Evolutionary conservation across 2,329 filamentous ascomycete species (phyloP), one percentile per base, ranked within the genome.

Genomic region (Zarea fungicola): DNA sequence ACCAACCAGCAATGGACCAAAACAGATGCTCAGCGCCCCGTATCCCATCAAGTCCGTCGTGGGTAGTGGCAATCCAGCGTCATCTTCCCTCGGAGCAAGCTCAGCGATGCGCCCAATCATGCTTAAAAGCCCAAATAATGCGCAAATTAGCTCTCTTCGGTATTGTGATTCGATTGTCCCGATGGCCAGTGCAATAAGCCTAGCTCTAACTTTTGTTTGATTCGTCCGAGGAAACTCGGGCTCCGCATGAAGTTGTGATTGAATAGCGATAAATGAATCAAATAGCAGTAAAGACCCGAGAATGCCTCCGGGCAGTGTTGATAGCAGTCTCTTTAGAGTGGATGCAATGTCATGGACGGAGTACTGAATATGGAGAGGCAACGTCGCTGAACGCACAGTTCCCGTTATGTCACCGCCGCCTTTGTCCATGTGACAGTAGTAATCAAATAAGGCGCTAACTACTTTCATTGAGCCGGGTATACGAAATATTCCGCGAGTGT

Each of bases 271-370:
- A 11, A 87, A 60, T 0, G 79, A 75, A 52, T 85, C 80, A 48
- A 86, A 84, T 1, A 85, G 61, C 2, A 71, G 62, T 13, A 84
- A 58, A 1, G 80, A 83, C 4, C 84, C 84, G 1, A 87, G 66
- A 34, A 87, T 81, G 0, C 84, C 84, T 0, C 83, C 83, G 0
- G 83, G 82, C 0, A 87, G 61, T 1, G 78, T 77, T 0, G 75
- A 73, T 1, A 87, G 66, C n/a, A 87, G 69, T 11, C 73, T 76
- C 57, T 87, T 87, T 64, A 87, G 85, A 0, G 79, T 74, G 2
- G 81, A 83, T 3, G 83, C 83, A 25, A 87, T 77, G 63, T 87
- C 84, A 52, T 86, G 80, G 4, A 80, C 70, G 6, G 77, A 73
- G 40, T 71, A 77, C 31, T 73, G 72, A 52, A 87, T 80, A 56